Percentiles rank a stretch among this genome's conserved stretches.
phyloP scores from a whole-genome alignment of 495 filamentous ascomycete species.

The Penicillium goetzii region DNA sequence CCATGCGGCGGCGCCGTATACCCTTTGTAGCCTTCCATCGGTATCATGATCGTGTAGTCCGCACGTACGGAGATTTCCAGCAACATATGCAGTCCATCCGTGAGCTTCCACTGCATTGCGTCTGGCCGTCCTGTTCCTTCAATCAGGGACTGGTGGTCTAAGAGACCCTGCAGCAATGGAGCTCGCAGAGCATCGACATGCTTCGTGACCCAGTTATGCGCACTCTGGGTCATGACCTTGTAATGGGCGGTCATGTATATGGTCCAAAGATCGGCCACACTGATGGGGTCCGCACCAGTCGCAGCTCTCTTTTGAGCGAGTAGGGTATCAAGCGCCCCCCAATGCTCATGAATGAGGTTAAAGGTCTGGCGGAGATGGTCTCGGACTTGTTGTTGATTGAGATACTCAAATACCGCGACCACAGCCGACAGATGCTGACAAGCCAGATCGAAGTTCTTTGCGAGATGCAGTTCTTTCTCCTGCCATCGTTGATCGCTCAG shows the following conservation, averaged over 20 bases:
- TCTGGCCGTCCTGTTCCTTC: background rate
- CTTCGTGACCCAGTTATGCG: conserved; percentile 34
- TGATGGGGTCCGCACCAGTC: background rate
- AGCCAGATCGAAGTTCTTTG: conserved; percentile 38
- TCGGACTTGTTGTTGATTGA: conserved; percentile 26
- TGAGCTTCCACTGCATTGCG: conserved; percentile 19
- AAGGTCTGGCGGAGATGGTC: conserved; percentile 32
- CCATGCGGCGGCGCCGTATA: conserved; percentile 3
- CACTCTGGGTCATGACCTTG: conserved; percentile 33
- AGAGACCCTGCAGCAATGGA: background rate
- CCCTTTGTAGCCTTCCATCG: conserved; percentile 32
- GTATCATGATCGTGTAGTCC: conserved; percentile 32
- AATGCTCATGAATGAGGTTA: conserved; percentile 37
- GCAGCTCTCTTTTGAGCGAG: conserved; percentile 16
- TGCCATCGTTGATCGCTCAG: conserved; percentile 39
- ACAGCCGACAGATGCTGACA: conserved; percentile 34
- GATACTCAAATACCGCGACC: conserved; percentile 38
- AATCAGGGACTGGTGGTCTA: background rate
- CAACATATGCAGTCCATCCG: background rate
- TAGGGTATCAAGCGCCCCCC: conserved; percentile 26
- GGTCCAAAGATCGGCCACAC: conserved; percentile 29
- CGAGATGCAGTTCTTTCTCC: conserved; percentile 33
- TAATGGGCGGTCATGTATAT: conserved; percentile 31
- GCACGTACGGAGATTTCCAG: conserved; percentile 13
- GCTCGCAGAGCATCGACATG: background rate